Conservation (phyloP, 1,284 basidiomycete genomes). For the Athelia psychrophila region DNA sequence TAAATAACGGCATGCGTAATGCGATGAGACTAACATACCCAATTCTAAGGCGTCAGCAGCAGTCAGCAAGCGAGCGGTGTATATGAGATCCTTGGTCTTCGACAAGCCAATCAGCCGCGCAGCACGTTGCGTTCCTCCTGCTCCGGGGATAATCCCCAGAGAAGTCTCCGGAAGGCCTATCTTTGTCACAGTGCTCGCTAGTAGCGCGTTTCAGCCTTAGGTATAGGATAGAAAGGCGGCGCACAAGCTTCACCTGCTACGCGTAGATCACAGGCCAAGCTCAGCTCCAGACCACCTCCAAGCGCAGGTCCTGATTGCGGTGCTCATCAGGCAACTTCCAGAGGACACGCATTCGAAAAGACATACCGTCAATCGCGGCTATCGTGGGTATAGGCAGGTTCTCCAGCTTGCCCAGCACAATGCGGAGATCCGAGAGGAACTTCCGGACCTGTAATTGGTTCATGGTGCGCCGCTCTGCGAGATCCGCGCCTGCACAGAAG, state of each 20-base stretch:
- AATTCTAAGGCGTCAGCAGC: conserved; percentile 70
- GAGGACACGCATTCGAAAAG: too few relatives aligned
- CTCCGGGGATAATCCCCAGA: conserved; percentile 93
- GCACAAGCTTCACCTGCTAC: conserved; percentile 36
- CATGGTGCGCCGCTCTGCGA: conserved; percentile 85
- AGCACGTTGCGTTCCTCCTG: conserved; percentile 90
- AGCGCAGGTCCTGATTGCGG: conserved; percentile 62
- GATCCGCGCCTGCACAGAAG: conserved; percentile 93
- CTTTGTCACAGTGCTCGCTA: conserved; percentile 47
- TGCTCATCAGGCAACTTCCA: too few relatives aligned
- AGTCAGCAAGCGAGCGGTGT: conserved; percentile 57
- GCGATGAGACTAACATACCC: conserved; percentile 46
- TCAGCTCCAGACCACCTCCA: conserved; percentile 80
- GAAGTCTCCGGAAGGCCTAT: conserved; percentile 76
- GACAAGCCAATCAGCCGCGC: conserved; percentile 80
- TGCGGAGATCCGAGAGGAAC: conserved; percentile 79
- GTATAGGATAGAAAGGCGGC: background rate
- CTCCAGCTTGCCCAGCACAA: conserved; percentile 74
- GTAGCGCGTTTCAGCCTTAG: background rate
- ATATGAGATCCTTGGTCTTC: conserved; percentile 85
- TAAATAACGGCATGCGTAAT: conserved; percentile 1
- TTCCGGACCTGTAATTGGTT: conserved; percentile 66
- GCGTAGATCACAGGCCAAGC: conserved; percentile 61
- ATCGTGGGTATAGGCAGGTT: conserved; percentile 85
- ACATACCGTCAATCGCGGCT: conserved; percentile 77